Evolutionary conservation across 179 eudicot species (phyloP).

Genomic region (Pouteria campechiana): DNA sequence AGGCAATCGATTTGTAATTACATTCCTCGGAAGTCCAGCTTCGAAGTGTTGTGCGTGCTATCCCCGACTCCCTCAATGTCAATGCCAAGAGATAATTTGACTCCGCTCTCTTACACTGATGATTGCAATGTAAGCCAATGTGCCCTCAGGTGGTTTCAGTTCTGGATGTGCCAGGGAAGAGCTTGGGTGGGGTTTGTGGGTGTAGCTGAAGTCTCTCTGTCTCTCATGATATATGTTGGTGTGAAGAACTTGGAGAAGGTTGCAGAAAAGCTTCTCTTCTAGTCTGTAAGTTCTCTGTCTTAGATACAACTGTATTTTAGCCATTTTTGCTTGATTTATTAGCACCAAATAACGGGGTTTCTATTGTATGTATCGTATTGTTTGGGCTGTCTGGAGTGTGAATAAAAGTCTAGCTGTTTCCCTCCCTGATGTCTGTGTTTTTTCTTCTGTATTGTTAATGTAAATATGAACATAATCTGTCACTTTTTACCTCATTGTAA

Average conservation of each 20-base stretch:
- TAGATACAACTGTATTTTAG: conserved; percentile 5
- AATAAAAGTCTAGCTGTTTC: conserved; percentile 14
- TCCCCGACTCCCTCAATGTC: too few relatives aligned
- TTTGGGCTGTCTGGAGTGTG: conserved; percentile 21
- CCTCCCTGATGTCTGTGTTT: background rate
- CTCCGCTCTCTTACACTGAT: background rate
- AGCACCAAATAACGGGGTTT: conserved; percentile 19
- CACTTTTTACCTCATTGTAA: too few relatives aligned
- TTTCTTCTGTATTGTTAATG: background rate
- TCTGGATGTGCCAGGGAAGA: background rate
- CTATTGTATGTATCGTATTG: conserved; percentile 15
- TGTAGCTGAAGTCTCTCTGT: background rate
- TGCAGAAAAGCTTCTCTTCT: conserved; percentile 10
- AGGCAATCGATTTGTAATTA: too few relatives aligned
- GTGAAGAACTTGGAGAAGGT: conserved; percentile 8
- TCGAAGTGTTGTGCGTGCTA: too few relatives aligned
- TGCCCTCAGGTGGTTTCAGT: background rate
- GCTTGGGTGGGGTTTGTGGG: background rate
- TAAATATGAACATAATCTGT: conserved; percentile 1
- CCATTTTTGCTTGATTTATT: conserved; percentile 8
- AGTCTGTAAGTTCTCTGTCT: conserved; percentile 8
- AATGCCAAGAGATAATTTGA: background rate
- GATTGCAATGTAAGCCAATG: background rate
- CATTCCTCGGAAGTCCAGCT: too few relatives aligned
- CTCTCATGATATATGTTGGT: background rate